Percentiles rank a stretch among this genome's conserved stretches.
phyloP scores from a whole-genome alignment of 257 asterid genomes.

The Jacaranda copaia region DNA sequence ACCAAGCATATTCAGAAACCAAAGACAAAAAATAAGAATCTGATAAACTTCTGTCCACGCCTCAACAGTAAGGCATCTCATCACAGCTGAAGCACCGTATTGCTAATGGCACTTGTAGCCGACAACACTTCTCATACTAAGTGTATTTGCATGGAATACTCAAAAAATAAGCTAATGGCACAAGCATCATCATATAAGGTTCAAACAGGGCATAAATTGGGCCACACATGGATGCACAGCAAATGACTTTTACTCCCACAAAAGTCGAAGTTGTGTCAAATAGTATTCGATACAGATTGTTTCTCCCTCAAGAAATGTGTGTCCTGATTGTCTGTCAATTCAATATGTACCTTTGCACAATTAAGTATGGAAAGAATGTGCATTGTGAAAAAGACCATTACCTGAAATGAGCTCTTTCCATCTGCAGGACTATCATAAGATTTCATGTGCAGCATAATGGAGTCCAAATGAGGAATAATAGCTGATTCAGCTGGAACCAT shows the following conservation, averaged over 20 bases:
- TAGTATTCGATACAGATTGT: neutral
- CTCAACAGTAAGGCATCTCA: too few species aligned
- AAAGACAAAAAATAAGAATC: too few species aligned
- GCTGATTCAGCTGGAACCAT: conserved; percentile 99
- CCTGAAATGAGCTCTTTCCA: conserved; percentile 99
- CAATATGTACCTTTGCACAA: neutral
- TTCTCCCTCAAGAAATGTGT: neutral
- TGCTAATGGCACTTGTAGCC: too few species aligned
- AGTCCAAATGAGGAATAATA: conserved; percentile 88
- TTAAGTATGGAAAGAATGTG: neutral
- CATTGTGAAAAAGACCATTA: conserved; percentile 29
- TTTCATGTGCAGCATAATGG: conserved; percentile 96
- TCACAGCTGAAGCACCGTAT: too few species aligned
- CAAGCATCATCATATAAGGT: too few species aligned
- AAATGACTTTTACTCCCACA: neutral
- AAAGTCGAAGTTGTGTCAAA: neutral
- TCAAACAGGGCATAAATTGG: too few species aligned
- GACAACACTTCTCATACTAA: too few species aligned
- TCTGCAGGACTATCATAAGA: conserved; percentile 97
- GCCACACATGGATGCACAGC: too few species aligned
- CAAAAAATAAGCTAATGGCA: too few species aligned
- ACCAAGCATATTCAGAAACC: too few species aligned
- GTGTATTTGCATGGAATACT: too few species aligned
- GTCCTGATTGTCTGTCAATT: neutral
- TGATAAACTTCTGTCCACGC: too few species aligned